Evolutionary conservation across 2,329 filamentous ascomycete genomes (phyloP).

Genomic region (Nigrospora osmanthi): DNA sequence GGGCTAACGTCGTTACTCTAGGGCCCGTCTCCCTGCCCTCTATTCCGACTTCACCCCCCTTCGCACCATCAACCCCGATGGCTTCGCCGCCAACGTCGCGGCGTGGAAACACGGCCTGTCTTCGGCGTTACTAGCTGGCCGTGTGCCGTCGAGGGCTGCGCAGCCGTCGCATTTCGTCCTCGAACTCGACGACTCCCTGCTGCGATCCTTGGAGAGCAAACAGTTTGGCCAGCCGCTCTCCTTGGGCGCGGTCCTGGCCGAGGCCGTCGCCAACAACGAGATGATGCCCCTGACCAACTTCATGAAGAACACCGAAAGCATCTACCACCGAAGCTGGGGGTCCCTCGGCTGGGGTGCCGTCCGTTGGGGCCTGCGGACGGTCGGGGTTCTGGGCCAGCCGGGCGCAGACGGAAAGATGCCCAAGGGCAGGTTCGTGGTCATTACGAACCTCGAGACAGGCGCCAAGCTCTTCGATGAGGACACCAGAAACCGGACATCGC

Average conservation of each 20-base stretch:
- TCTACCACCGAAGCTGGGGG: slow-evolving; percentile 66
- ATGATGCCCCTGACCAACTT: slow-evolving; percentile 69
- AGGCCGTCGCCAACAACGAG: slow-evolving; percentile 61
- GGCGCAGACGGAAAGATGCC: slow-evolving; percentile 43
- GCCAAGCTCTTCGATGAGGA: slow-evolving; percentile 45
- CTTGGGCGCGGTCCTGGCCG: slow-evolving; percentile 67
- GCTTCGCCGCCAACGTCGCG: slow-evolving; percentile 70
- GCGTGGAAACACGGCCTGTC: slow-evolving; percentile 73
- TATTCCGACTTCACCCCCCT: slow-evolving; percentile 82
- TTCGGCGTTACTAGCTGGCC: slow-evolving; percentile 58
- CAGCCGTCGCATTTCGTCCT: slow-evolving; percentile 43
- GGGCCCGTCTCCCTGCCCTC: slow-evolving; percentile 72
- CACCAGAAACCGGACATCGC: slow-evolving; percentile 32
- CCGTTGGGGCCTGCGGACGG: slow-evolving; percentile 16
- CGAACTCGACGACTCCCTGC: slow-evolving; percentile 52
- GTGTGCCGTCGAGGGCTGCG: slow-evolving; percentile 30
- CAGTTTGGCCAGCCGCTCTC: slow-evolving; percentile 78
- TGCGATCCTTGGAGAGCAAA: slow-evolving; percentile 63
- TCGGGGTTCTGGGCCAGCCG: slow-evolving; percentile 21
- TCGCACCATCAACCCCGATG: slow-evolving; percentile 71
- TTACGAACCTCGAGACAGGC: slow-evolving; percentile 54
- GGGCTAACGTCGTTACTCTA: slow-evolving; percentile 23
- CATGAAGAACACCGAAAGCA: slow-evolving; percentile 53
- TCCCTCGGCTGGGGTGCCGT: slow-evolving; percentile 52
- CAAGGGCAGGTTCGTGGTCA: slow-evolving; percentile 55